Base-by-base conservation (phyloP, 2,329 filamentous ascomycete species). In the Paramyrothecium roridum region DNA sequence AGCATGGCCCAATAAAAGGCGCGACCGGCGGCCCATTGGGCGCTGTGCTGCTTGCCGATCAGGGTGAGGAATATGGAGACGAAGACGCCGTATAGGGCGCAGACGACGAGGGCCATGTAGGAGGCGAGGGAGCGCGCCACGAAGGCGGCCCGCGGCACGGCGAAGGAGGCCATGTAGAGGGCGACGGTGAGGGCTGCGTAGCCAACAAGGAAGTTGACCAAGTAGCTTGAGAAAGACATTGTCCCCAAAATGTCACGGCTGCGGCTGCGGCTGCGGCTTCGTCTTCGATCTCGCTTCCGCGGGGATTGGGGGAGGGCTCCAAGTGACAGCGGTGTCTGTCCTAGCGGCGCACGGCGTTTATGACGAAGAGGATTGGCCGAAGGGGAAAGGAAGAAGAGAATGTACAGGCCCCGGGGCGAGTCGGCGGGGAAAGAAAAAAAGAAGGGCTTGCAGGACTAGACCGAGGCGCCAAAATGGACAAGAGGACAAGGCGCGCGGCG, bases 21-120 rank as follows among this genome's bases (percentile, higher is more conserved):
- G 58, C 92, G 85, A 8, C 79, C 95, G 11, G 85, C 85, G 43
- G 90, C 85, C 91, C 92, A 98, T 79, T 98, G 95, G 26, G 90
- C 84, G 60, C 91, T 84, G 54, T 89, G 86, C 57, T 86, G 86
- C 64, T 89, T 84, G 57, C 92, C 92, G 50, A 86, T 63, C 17
- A 90, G 65, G 49, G 89, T 86, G 59, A 98, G 81, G 56, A 84
- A 65, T 58, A 93, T 81, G 48, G 89, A 91, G 26, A 86, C 86
- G 49, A 90, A 58, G 56, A 91, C 89, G 57, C 93, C 95, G 73
- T 91, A 96, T 63, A 79, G 71, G 26, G 93, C 83, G 70, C 69
- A 80, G 54, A 80, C 61, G 54, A 87, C 65, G 51, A 91, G 73
- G 40, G 80, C 78, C 58, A 88, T 75, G 70, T 90, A 91, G 50